Evolutionary conservation across 140 eudicot genomes (phyloP).

Genomic region (Cichorium intybus): DNA sequence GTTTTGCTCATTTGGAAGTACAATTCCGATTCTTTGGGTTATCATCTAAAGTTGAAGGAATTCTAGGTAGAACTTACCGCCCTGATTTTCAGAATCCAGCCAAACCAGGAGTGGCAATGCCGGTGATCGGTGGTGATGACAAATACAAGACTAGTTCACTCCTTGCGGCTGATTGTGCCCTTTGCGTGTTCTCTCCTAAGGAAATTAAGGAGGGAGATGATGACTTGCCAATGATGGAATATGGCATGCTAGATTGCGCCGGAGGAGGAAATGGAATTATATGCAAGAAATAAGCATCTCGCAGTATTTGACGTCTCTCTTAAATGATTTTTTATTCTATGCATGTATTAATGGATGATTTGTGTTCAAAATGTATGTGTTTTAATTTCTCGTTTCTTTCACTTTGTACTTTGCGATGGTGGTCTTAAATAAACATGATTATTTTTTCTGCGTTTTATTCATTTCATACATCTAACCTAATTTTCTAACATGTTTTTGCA

Average conservation of each 20-base stretch:
- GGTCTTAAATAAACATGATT: no score
- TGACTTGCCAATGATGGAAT: conserved; percentile 22
- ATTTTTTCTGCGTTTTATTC: no score
- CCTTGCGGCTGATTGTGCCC: conserved; percentile 43
- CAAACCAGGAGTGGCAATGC: conserved; percentile 56
- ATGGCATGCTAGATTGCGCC: conserved; percentile 35
- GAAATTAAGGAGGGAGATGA: conserved; percentile 1
- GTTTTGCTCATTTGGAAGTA: conserved; percentile 57
- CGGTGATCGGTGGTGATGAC: conserved; percentile 60
- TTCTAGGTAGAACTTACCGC: conserved; percentile 53
- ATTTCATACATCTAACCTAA: no score
- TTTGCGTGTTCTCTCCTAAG: conserved; percentile 31
- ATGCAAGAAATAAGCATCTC: conserved; percentile 42
- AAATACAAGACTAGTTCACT: conserved; percentile 49
- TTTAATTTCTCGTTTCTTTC: no score
- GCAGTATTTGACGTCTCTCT: no score
- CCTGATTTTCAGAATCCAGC: conserved; percentile 58
- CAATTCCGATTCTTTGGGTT: conserved; percentile 57
- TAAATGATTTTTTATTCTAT: background rate
- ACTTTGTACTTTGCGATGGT: no score
- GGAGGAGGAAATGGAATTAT: conserved; percentile 39
- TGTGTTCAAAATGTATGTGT: no score
- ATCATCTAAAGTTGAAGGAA: conserved; percentile 50
- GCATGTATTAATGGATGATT: conserved; percentile 1
- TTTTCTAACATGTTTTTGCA: no score